A percentile compares a stretch with the other conserved stretches of the same genome.
These are phyloP conservation scores for Globisporangium cystogenes DNA, from an alignment of 352 stramenopile genomes.

Conservation along the genomic window DNA sequence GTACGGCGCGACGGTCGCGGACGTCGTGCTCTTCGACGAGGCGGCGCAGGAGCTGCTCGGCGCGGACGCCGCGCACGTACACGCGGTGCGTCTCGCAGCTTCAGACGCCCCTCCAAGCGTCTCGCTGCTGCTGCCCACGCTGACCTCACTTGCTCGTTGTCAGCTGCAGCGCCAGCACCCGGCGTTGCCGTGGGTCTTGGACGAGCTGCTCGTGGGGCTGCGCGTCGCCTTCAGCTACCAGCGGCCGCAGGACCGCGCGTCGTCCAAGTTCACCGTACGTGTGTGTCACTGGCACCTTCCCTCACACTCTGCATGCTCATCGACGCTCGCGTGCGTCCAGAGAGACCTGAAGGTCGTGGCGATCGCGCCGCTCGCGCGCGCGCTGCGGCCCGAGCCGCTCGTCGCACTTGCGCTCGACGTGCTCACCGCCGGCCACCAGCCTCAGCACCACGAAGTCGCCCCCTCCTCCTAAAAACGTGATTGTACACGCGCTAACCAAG, in stretches of 20 bases:
- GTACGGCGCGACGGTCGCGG: slow-evolving; percentile 20
- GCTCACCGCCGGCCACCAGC: too few relatives aligned
- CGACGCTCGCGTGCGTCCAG: slow-evolving; percentile 5
- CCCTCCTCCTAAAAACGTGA: too few relatives aligned
- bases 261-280: slow-evolving; percentile 24
- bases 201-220: slow-evolving; percentile 47
- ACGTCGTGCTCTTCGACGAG: slow-evolving; percentile 56
- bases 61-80: slow-evolving; percentile 20
- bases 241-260: slow-evolving; percentile 17
- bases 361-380: slow-evolving; percentile 31
- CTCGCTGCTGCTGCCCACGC: too few relatives aligned
- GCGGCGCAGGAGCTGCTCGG: slow-evolving; percentile 30
- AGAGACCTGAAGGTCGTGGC: slow-evolving; percentile 41
- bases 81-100: slow-evolving; percentile 6
- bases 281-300: too few relatives aligned
- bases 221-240: slow-evolving; percentile 44
- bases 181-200: slow-evolving; percentile 29
- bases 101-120: too few relatives aligned
- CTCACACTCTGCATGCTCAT: too few relatives aligned
- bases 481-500: too few relatives aligned
- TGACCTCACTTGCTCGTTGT: too few relatives aligned
- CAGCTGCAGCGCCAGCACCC: slow-evolving; percentile 34
- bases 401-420: slow-evolving; percentile 29
- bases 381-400: slow-evolving; percentile 40
- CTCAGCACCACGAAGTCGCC: too few relatives aligned